phyloP scores from a whole-genome alignment of 2,329 filamentous ascomycete species.

The Fusarium solani-melongenae region DNA sequence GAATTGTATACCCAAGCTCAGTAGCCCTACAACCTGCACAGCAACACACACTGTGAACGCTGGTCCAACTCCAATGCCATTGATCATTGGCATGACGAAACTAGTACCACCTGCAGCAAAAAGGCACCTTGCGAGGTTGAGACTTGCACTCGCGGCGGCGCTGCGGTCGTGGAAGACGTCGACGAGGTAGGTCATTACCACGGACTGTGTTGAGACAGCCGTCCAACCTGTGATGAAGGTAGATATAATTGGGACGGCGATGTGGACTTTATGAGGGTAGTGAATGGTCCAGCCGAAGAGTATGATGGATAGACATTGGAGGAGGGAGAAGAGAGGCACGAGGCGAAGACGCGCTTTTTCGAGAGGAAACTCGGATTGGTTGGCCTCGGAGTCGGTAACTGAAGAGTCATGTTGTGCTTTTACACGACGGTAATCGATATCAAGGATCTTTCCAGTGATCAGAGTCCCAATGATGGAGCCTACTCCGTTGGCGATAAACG shows the following conservation, averaged over 20 bases:
- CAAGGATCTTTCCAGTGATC: slow-evolving; percentile 62
- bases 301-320: slow-evolving; percentile 59
- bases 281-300: slow-evolving; percentile 66
- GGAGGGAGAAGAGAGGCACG: slow-evolving; percentile 55
- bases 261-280: slow-evolving; percentile 53
- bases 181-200: slow-evolving; percentile 64
- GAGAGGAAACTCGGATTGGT: slow-evolving; percentile 52
- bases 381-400: accelerated
- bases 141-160: slow-evolving; percentile 62
- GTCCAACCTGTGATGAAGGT: slow-evolving; percentile 66
- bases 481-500: slow-evolving; percentile 65
- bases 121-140: slow-evolving; percentile 64
- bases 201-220: slow-evolving; percentile 58
- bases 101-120: slow-evolving; percentile 63
- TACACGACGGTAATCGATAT: slow-evolving; percentile 60
- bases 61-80: slow-evolving; percentile 56
- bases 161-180: slow-evolving; percentile 62
- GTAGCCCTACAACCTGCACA: slow-evolving; percentile 57
- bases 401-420: slow-evolving; percentile 37
- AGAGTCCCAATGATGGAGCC: slow-evolving; percentile 66
- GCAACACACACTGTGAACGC: slow-evolving; percentile 59
- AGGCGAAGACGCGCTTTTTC: slow-evolving; percentile 63
- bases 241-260: slow-evolving; percentile 60
- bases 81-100: slow-evolving; percentile 61
- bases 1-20: not conserved